Evolutionary conservation across 2,329 filamentous ascomycete species (phyloP).

Genomic region (Incumbomyces lentus): DNA sequence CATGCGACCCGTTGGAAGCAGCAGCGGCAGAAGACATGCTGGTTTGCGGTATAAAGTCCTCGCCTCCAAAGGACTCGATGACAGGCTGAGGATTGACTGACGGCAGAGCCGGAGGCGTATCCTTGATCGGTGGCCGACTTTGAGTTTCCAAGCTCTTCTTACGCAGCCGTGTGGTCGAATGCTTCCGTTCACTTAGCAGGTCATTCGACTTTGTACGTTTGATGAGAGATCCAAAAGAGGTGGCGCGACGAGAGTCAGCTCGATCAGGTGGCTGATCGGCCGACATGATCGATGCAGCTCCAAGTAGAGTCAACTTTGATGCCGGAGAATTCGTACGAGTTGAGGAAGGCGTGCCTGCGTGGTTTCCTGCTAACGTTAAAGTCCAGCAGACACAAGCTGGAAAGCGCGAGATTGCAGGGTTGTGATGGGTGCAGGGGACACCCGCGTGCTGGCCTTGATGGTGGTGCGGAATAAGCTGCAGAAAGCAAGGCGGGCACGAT

Average conservation of each 20-base stretch:
- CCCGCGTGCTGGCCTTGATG: not conserved
- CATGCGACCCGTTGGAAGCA: slow-evolving; percentile 8
- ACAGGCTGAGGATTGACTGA: slow-evolving; percentile 12
- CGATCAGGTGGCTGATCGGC: not conserved
- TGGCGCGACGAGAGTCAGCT: slow-evolving; percentile 2
- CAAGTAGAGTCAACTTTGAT: not conserved
- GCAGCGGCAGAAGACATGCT: slow-evolving; percentile 7
- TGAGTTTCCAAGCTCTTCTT: slow-evolving; percentile 13
- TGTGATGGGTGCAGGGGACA: not conserved
- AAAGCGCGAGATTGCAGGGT: slow-evolving; percentile 2
- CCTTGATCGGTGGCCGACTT: slow-evolving; percentile 4
- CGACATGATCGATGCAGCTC: slow-evolving; percentile 1
- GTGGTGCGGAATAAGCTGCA: not conserved
- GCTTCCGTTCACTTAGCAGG: slow-evolving; percentile 17
- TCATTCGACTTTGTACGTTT: slow-evolving; percentile 8
- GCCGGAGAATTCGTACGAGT: not conserved
- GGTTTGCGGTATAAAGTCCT: slow-evolving; percentile 15
- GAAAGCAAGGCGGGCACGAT: too few species aligned
- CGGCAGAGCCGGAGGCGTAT: slow-evolving; percentile 15
- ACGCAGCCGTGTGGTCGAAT: slow-evolving; percentile 13
- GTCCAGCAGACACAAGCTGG: not conserved
- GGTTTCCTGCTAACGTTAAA: not conserved
- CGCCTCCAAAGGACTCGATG: slow-evolving; percentile 18
- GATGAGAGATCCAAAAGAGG: slow-evolving; percentile 7
- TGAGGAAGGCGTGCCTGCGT: not conserved